Percentiles rank a stretch among this genome's conserved stretches.
These are phyloP conservation scores for Corylus americana DNA, from an alignment of 306 rosid species.

Conservation along the genomic window DNA sequence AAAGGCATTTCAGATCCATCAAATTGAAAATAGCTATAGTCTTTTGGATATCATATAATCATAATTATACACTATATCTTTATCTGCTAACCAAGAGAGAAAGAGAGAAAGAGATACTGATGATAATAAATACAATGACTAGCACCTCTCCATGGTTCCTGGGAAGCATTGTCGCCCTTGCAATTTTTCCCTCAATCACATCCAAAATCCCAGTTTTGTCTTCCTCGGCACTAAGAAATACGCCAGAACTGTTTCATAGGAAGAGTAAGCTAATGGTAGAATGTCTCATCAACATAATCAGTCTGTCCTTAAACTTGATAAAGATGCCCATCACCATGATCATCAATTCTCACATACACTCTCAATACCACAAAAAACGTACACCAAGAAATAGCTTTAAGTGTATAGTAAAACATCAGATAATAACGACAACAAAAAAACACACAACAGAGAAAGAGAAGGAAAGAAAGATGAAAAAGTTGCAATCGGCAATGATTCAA, in stretches of 20 bases:
- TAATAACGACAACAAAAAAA: not conserved
- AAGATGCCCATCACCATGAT: constrained; percentile 17
- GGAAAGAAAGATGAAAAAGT: not conserved
- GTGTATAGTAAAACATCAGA: constrained; percentile 13
- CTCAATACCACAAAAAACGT: constrained; percentile 1
- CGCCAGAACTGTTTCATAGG: constrained; percentile 67
- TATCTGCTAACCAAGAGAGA: not conserved
- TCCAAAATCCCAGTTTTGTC: constrained; percentile 67
- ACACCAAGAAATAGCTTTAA: not conserved
- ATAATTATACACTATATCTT: no score
- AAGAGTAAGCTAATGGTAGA: constrained; percentile 22
- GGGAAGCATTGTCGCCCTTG: constrained; percentile 81
- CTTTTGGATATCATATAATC: no score
- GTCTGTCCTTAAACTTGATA: constrained; percentile 4
- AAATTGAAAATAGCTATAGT: no score
- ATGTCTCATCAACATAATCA: constrained; percentile 10
- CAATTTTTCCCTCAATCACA: constrained; percentile 80
- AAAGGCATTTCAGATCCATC: no score
- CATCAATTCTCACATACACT: constrained; percentile 8
- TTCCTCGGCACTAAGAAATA: constrained; percentile 65
- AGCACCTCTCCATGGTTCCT: constrained; percentile 82
- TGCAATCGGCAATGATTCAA: no score
- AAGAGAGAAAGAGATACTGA: not conserved
- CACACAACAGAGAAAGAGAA: not conserved
- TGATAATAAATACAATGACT: constrained; percentile 4